These are phyloP conservation scores for Syncephalastrum monosporum DNA, from an alignment of 371 early-diverging fungal species.

Conservation along the genomic window DNA sequence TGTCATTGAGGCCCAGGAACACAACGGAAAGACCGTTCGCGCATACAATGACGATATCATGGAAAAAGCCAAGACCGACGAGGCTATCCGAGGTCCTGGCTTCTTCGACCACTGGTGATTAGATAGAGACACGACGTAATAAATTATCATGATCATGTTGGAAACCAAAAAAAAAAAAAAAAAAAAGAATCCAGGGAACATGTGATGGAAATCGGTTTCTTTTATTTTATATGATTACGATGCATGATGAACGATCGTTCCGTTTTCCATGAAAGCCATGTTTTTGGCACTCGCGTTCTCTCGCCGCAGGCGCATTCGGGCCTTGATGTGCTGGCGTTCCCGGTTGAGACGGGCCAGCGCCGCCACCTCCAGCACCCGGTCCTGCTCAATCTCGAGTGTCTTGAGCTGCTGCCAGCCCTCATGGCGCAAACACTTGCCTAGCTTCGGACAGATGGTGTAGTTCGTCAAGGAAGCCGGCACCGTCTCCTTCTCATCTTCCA, in stretches of 20 bases:
- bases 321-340: slow-evolving; percentile 42
- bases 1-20: slow-evolving; percentile 19
- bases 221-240: too few relatives aligned
- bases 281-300: slow-evolving; percentile 9
- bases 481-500: slow-evolving; percentile 10
- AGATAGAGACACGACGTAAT: not conserved
- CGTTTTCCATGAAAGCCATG: too few relatives aligned
- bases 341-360: slow-evolving; percentile 31
- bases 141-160: too few relatives aligned
- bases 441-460: too few relatives aligned
- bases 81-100: slow-evolving; percentile 8
- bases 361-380: slow-evolving; percentile 37
- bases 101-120: slow-evolving; percentile 1
- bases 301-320: slow-evolving; percentile 40
- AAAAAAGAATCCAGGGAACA: too few relatives aligned
- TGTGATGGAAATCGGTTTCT: too few relatives aligned
- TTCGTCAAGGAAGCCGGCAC: slow-evolving; percentile 5
- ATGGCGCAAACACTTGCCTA: slow-evolving; percentile 39
- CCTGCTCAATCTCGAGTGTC: slow-evolving; percentile 52
- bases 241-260: too few relatives aligned
- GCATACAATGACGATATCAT: slow-evolving; percentile 39
- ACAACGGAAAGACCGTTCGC: slow-evolving; percentile 28
- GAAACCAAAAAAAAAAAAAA: too few relatives aligned
- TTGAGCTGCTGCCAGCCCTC: slow-evolving; percentile 53
- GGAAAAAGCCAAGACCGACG: slow-evolving; percentile 29